Evolutionary conservation across 306 rosid genomes (phyloP).

Genomic region (Potentilla sterilis): DNA sequence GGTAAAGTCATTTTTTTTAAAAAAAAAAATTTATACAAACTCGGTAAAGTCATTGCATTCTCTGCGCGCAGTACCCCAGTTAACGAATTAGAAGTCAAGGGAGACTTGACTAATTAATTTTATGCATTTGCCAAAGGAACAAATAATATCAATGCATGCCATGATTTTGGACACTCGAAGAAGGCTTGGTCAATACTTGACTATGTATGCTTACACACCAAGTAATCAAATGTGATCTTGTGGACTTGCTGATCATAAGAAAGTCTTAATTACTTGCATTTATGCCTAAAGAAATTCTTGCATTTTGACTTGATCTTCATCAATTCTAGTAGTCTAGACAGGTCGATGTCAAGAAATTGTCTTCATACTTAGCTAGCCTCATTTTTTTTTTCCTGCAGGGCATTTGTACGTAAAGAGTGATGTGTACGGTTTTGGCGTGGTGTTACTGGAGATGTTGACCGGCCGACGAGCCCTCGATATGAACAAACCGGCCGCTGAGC

Average conservation of each 20-base stretch:
- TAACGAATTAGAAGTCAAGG: background rate
- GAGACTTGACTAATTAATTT: background rate
- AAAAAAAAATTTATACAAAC: too few relatives aligned
- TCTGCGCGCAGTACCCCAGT: background rate
- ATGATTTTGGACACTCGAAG: background rate
- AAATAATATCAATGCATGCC: background rate
- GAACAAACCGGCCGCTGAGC: slow-evolving; percentile 28
- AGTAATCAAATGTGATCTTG: background rate
- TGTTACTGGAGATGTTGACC: slow-evolving; percentile 67
- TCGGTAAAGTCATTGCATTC: background rate
- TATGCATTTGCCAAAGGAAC: background rate
- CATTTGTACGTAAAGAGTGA: slow-evolving; percentile 82
- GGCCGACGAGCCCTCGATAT: slow-evolving; percentile 57
- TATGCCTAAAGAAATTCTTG: background rate
- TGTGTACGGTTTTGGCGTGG: slow-evolving; percentile 88
- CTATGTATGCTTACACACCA: background rate
- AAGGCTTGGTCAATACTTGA: background rate
- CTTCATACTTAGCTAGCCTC: background rate
- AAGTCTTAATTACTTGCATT: background rate
- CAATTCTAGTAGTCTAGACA: background rate
- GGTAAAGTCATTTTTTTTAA: too few relatives aligned
- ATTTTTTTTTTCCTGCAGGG: slow-evolving; percentile 32
- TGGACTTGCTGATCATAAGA: background rate
- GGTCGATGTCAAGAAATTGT: background rate
- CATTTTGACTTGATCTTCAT: background rate